Base-by-base conservation (phyloP, 441 rosid species). In the Euphorbia corollata region DNA sequence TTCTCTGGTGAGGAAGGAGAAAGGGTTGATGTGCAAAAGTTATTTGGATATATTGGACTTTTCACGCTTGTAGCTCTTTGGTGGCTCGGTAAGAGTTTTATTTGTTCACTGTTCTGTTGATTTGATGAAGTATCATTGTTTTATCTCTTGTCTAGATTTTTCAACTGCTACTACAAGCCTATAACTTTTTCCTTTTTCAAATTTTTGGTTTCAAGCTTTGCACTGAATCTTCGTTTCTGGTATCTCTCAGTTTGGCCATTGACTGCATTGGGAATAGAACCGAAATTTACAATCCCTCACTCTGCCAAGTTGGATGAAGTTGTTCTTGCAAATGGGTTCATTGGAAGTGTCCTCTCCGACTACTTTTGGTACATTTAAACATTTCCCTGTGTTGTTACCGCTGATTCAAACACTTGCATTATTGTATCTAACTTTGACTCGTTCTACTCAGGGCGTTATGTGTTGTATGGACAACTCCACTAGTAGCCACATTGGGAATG, bases 281-380 rank as follows among this genome's bases (percentile, higher is more conserved):
- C 99, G 45, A 82, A 85, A 83, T 89, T 94, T 71, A 78, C 96
- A 5, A 87, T 94, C 77, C 99, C 99, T 51, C 99, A 86, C 79
- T 89, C 97, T 34, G 91, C 80, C 39, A 91, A 84, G 79, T 39
- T 91, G 81, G 98, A 91, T 62, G 98, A 94, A 83, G 86, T 94
- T 62, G 98, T 94, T 51, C 77, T 94, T 64, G 99, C 99, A 34
- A 94, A 94, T 50, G 96, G 99, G 68, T 80, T 94, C 16, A 67
- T 94, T 39, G 98, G 99, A 78, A 94, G 99, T 74, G 99, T 94
- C 71, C 90, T 94, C 71, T 91, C 99, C 9, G 99, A 92, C 73
- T 92, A 92, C 69, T 87, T 92, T 66, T 92, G 98, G 97, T 89
- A 78, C 23, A 77, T 65, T 58, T 55, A 55, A 18, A 39, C 23